phyloP scores from a whole-genome alignment of 192 early-diverging fungal species.

The Podila epigama region DNA sequence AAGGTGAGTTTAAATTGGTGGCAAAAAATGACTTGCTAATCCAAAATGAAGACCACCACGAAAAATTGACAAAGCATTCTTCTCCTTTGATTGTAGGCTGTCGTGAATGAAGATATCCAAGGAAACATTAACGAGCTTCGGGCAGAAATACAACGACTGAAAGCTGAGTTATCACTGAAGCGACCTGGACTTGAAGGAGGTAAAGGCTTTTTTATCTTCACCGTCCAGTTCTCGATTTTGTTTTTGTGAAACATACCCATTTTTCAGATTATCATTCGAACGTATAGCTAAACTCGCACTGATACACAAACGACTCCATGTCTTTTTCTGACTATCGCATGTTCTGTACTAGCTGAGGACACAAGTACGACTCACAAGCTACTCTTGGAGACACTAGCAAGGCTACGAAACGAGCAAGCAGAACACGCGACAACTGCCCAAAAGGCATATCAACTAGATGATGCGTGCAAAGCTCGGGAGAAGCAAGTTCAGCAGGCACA shows the following conservation, averaged over 20 bases:
- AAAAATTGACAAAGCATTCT: background rate
- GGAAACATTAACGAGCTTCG: constrained; percentile 69
- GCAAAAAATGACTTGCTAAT: background rate
- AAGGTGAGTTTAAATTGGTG: constrained; percentile 46
- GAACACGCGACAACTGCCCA: constrained; percentile 54
- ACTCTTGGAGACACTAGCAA: constrained; percentile 57
- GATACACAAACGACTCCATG: background rate
- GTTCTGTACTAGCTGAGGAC: no score
- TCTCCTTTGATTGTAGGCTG: constrained; percentile 40
- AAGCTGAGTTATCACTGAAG: constrained; percentile 51
- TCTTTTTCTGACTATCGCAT: no score
- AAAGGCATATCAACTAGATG: constrained; percentile 53
- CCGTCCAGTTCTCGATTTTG: background rate
- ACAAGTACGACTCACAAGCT: constrained; percentile 51
- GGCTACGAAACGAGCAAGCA: constrained; percentile 58
- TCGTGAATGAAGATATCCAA: constrained; percentile 73
- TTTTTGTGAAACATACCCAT: no score
- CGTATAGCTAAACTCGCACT: no score
- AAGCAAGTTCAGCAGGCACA: constrained; percentile 40
- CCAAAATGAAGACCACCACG: background rate
- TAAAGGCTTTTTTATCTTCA: background rate
- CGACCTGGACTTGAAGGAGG: constrained; percentile 12
- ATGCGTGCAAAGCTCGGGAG: constrained; percentile 41
- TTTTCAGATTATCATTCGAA: no score
- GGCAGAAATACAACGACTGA: constrained; percentile 65